Evolutionary conservation across 495 filamentous ascomycete species (phyloP), one percentile per base, ranked within the genome.

Genomic region (Tuber indicum): DNA sequence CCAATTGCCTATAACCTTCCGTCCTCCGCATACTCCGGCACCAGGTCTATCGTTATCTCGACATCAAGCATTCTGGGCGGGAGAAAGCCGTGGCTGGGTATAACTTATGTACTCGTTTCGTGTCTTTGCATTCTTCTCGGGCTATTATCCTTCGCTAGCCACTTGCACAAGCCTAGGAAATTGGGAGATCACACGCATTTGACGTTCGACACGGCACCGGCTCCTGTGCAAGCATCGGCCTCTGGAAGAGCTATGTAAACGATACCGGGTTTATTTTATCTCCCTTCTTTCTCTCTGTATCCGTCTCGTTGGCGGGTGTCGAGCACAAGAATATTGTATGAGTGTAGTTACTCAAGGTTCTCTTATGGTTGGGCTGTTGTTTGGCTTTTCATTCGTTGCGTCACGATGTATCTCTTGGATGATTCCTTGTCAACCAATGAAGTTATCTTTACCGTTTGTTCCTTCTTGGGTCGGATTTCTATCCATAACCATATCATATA

Each of bases 101-200:
- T 98, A 82, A 93, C 94, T 62, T 99, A 97, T 86, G 87, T 98
- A 46, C 92, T 97, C 49, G 93, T 99, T 36, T 94, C 93, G 66
- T 96, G 95, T 70, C 88, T 98, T 77, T 99, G 96, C 85, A 89
- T 98, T 72, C 84, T 97, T 26, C 88, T 99, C 16, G 95, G 95
- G 32, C 87, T 91, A 26, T 81, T 98, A 73, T 99, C 98, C 85
- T 94, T 94, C n/a, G 86, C 92, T 76, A 93, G 93, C 12, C 94
- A 97, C 85, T 87, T 98, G 76, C 89, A 98, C 84, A 95, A 92
- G 83, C 96, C 94, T 58, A 94, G 96, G 79, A 98, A 98, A 92
- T 88, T 99, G 69, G 96, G 96, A 44, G 96, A 99, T 84, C 96
- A 98, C 84, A 97, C 94, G 43, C 98, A 98, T 84, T 88, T 99